Evolutionary conservation across 352 stramenopile species (phyloP), one percentile per base, ranked within the genome.

Genomic region (Lagenidium giganteum): DNA sequence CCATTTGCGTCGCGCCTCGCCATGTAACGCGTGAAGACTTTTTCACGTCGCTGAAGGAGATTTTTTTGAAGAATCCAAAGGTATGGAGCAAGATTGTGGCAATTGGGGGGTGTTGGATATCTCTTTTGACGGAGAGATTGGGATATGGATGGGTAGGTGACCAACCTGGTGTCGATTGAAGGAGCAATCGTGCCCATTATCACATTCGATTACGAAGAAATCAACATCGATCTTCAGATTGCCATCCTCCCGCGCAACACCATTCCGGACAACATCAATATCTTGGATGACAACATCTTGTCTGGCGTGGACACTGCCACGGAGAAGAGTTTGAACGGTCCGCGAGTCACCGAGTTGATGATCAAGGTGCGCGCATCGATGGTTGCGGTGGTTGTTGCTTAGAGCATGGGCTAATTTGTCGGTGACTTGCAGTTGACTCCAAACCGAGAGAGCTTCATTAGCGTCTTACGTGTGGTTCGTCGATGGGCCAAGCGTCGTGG

Each of bases 151-250:
- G 14, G n/a, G 0, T 34, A 59, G 51, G 51, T 59, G 26, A 36
- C 65, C 25, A 80, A 84, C 46, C 56, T 95, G 16, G 78, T 93
- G 34, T 50, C 83, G 4, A 95, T 95, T 42, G 83, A 95, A 55
- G 80, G 81, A 35, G 93, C 95, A 1, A 82, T 96, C 14, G 95
- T 99, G 42, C 96, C 96, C 3, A 97, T 99, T 56, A 81, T 99
- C 35, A 98, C 96, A 13, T 98, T 99, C 57, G 95, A 98, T 72
- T 98, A 97, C 57, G 92, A 98, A 55, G 95, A 97, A 41, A 96
- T 99, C 56, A 98, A 99, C 56, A 98, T 99, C 52, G 96, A 99
- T 80, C 67, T 99, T 16, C 81, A 98, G 40, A 98, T 99, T 63
- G 95, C 95, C 11, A 88, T 95, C 30, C 54, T 99, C 14, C 95